Percentiles rank a stretch among this genome's conserved stretches.
phyloP scores from a whole-genome alignment of 2,329 filamentous ascomycete species.

The Polychaeton citri region DNA sequence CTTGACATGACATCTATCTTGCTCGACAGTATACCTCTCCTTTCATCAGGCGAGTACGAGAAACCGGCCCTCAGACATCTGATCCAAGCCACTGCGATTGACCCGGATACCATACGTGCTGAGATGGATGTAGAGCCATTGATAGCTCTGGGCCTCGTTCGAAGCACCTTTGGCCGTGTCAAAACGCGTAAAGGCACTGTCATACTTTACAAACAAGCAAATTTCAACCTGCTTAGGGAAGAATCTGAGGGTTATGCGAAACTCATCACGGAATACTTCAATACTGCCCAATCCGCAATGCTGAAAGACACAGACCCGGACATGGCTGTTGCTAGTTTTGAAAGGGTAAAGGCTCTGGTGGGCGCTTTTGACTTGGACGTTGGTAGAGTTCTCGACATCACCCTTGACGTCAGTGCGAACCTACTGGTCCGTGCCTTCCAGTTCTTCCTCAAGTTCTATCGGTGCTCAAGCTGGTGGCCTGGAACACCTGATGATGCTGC shows the following conservation, averaged over 20 bases:
- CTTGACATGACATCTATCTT: constrained; percentile 47
- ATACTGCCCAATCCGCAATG: constrained; percentile 53
- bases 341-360: constrained; percentile 85
- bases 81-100: constrained; percentile 58
- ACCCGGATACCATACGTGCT: constrained; percentile 59
- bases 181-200: constrained; percentile 86
- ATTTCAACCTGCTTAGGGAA: constrained; percentile 89
- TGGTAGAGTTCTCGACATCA: constrained; percentile 84
- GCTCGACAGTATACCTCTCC: constrained; percentile 68
- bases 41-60: constrained; percentile 58
- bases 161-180: constrained; percentile 70
- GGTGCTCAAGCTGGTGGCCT: constrained; percentile 95
- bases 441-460: constrained; percentile 87
- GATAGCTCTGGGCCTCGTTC: constrained; percentile 63
- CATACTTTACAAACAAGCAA: constrained; percentile 84
- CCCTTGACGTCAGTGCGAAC: constrained; percentile 86
- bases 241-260: constrained; percentile 97
- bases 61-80: constrained; percentile 50
- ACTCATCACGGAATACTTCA: constrained; percentile 88
- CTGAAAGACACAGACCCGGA: constrained; percentile 64
- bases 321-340: constrained; percentile 72
- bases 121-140: constrained; percentile 71
- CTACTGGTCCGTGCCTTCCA: constrained; percentile 83
- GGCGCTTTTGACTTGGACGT: constrained; percentile 96
- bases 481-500: constrained; percentile 47